Evolutionary conservation across 208 protist genomes (phyloP), one percentile per base, ranked within the genome.

Genomic region (Trypanosoma boissoni): DNA sequence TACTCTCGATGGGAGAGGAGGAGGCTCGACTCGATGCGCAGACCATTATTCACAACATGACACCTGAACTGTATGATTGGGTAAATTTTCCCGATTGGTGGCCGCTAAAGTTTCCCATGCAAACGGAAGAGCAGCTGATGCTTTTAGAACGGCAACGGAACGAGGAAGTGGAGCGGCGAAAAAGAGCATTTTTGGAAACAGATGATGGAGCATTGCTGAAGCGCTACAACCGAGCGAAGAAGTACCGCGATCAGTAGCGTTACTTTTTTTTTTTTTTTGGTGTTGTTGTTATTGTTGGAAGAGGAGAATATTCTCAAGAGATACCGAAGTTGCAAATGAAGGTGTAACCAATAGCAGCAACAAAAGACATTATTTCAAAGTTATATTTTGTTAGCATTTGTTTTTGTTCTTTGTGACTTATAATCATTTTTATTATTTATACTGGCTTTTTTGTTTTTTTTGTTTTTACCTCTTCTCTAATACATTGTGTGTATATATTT

Each of bases 21-120:
- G 78, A 91, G 43, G 74, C 68, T 20, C 80, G 84, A 0, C 68
- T 95, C 7, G 84, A 91, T 58, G 88, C 88, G 14, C 68, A 86
- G 39, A 73, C 75, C 1, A 84, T 92, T 52, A 76, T 92, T 68
- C 49, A 75, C 55, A 82, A 92, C 68, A 90, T 89, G 81, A 78
- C 74, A n/a, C 84, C 88, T n/a, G 82, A 92, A 61, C 64, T 92
- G 31, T 90, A 75, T 46, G 80, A 91, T 45, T 92, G 88, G 84
- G 84, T 95, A 5, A 91, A 88, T 66, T 95, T 95, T 46, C 88
- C 88, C 2, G 80, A 91, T 45, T 95, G 88, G 85, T 95, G 88
- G 88, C 88, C 88, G 28, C 57, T 95, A 32, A 91, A 91, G 71
- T 76, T 64, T 56, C 80, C 83, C 4, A 37, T 78, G 60, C 82